phyloP scores from a whole-genome alignment of 75 land plant genomes.

The Pinus taeda region DNA sequence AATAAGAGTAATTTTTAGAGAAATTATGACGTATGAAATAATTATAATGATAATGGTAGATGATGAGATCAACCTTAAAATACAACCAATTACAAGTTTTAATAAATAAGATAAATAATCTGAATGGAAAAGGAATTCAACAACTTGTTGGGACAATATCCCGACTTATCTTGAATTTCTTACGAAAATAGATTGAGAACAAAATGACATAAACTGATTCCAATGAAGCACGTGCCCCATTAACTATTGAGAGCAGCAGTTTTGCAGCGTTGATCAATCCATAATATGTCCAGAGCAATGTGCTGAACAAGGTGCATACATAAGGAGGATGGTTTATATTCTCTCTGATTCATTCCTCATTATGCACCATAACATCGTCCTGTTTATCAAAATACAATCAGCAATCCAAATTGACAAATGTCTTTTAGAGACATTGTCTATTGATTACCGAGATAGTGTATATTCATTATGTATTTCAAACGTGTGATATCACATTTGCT shows the following conservation, averaged over 20 bases:
- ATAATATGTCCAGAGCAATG: slow-evolving; percentile 54
- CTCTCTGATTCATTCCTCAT: slow-evolving; percentile 70
- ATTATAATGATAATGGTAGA: no score
- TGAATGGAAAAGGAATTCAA: no score
- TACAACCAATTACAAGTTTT: no score
- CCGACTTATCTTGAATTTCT: slow-evolving; percentile 27
- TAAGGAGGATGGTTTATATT: slow-evolving; percentile 55
- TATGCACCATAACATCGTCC: slow-evolving; percentile 41
- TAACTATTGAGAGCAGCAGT: slow-evolving; percentile 42
- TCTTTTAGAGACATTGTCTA: no score
- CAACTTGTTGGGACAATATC: not conserved
- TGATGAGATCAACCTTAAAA: no score
- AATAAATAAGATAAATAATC: no score
- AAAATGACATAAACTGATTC: slow-evolving; percentile 45
- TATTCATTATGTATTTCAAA: no score
- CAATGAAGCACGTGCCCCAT: slow-evolving; percentile 40
- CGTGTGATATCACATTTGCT: slow-evolving; percentile 67
- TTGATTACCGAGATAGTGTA: no score
- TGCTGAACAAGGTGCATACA: slow-evolving; percentile 47
- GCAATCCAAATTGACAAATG: not conserved
- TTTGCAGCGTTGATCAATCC: slow-evolving; percentile 60
- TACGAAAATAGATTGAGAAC: slow-evolving; percentile 50
- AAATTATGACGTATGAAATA: no score
- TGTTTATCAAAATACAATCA: slow-evolving; percentile 1
- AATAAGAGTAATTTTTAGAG: no score